These are phyloP conservation scores for Cochlearia excelsa DNA, from an alignment of 345 rosid species.

Conservation along the genomic window DNA sequence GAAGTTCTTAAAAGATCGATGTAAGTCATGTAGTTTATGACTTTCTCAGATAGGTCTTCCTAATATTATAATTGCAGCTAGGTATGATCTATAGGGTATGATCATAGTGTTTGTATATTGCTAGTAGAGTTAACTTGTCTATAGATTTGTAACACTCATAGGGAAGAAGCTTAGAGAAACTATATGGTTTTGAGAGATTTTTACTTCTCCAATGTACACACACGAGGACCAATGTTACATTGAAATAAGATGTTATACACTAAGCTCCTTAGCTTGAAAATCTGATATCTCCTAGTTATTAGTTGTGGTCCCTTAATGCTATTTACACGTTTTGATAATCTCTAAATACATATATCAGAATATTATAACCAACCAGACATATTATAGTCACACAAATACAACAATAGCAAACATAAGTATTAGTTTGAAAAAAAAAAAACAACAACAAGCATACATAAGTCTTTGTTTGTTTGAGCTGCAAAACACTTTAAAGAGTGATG, in stretches of 20 bases:
- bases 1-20: conserved; percentile 12
- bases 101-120: conserved; percentile 30
- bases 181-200: conserved; percentile 13
- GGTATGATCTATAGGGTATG: conserved; percentile 4
- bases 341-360: too few species aligned
- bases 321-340: conserved; percentile 14
- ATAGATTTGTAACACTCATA: conserved; percentile 22
- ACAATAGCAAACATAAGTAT: too few species aligned
- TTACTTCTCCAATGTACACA: conserved; percentile 32
- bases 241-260: conserved; percentile 29
- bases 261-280: conserved; percentile 27
- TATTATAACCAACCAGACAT: too few species aligned
- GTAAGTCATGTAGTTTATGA: conserved; percentile 10
- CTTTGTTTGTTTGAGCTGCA: too few species aligned
- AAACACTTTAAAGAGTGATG: too few species aligned
- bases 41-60: conserved; percentile 25
- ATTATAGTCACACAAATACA: too few species aligned
- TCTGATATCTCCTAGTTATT: conserved; percentile 29
- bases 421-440: too few species aligned
- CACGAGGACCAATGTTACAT: conserved; percentile 35
- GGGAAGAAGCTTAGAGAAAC: conserved; percentile 26
- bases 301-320: conserved; percentile 29
- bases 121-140: conserved; percentile 28
- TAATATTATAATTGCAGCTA: conserved; percentile 33
- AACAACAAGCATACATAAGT: too few species aligned